phyloP scores from a whole-genome alignment of 495 filamentous ascomycete genomes.

The Annulohypoxylon nitens region DNA sequence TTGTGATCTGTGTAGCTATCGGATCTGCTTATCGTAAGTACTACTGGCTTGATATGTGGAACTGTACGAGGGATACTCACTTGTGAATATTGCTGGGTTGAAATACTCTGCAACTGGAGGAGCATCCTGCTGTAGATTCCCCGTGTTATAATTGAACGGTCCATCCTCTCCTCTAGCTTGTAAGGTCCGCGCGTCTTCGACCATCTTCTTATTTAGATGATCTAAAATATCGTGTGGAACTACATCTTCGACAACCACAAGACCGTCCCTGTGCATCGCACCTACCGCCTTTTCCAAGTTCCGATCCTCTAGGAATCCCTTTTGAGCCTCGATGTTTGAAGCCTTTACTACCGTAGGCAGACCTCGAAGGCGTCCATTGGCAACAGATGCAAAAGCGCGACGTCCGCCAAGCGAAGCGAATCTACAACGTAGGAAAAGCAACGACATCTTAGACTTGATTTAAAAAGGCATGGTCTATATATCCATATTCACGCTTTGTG shows the following conservation, averaged over 20 bases:
- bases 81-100: constrained; percentile 59
- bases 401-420: background rate
- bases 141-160: constrained; percentile 67
- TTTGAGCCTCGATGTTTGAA: constrained; percentile 20
- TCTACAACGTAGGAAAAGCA: constrained; percentile 22
- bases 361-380: constrained; percentile 8
- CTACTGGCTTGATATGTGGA: background rate
- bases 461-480: background rate
- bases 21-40: constrained; percentile 53
- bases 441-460: constrained; percentile 16
- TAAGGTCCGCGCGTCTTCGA: constrained; percentile 61
- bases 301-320: constrained; percentile 36
- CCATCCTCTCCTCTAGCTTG: constrained; percentile 59
- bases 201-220: constrained; percentile 65
- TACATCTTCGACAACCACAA: constrained; percentile 69
- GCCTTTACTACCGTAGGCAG: constrained; percentile 33
- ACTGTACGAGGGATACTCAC: constrained; percentile 36
- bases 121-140: constrained; percentile 69
- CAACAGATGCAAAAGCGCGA: constrained; percentile 36
- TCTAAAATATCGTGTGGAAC: constrained; percentile 61
- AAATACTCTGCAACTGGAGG: constrained; percentile 57
- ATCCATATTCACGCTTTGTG: background rate
- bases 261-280: constrained; percentile 65
- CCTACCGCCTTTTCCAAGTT: constrained; percentile 67
- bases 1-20: constrained; percentile 64